Conservation (phyloP, 306 rosid species). For the Arachis stenosperma region DNA sequence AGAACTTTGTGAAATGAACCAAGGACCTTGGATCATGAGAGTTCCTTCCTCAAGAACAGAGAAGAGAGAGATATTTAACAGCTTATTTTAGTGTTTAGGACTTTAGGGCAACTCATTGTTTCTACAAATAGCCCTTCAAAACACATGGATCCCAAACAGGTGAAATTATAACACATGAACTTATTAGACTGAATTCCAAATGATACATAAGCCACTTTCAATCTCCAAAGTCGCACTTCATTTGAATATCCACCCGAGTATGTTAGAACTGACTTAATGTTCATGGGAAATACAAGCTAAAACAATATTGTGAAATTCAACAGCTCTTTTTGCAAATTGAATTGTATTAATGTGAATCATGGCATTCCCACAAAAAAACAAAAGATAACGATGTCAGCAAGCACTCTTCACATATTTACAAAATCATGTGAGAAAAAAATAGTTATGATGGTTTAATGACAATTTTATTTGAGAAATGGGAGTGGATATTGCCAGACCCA, state of each 20-base stretch:
- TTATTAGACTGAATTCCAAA: slow-evolving; percentile 15
- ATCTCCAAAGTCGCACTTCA: slow-evolving; percentile 9
- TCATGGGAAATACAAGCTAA: background rate
- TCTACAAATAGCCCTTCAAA: slow-evolving; percentile 29
- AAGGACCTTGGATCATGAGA: slow-evolving; percentile 24
- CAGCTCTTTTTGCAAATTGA: background rate
- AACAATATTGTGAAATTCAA: slow-evolving; percentile 13
- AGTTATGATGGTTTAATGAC: too few species aligned
- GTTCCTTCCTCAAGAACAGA: background rate
- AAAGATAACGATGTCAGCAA: too few species aligned
- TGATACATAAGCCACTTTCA: background rate
- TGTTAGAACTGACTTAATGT: background rate
- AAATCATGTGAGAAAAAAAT: background rate
- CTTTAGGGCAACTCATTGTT: background rate
- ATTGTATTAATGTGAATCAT: background rate
- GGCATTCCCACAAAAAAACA: too few species aligned
- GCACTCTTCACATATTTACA: slow-evolving; percentile 10
- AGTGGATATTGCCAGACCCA: too few species aligned
- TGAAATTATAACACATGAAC: background rate
- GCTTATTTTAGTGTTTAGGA: too few species aligned
- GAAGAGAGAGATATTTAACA: background rate
- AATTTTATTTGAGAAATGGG: too few species aligned
- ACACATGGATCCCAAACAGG: background rate
- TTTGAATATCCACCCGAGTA: background rate
- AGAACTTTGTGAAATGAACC: slow-evolving; percentile 11